phyloP scores from a whole-genome alignment of 306 rosid species.

The Mimosa pudica region DNA sequence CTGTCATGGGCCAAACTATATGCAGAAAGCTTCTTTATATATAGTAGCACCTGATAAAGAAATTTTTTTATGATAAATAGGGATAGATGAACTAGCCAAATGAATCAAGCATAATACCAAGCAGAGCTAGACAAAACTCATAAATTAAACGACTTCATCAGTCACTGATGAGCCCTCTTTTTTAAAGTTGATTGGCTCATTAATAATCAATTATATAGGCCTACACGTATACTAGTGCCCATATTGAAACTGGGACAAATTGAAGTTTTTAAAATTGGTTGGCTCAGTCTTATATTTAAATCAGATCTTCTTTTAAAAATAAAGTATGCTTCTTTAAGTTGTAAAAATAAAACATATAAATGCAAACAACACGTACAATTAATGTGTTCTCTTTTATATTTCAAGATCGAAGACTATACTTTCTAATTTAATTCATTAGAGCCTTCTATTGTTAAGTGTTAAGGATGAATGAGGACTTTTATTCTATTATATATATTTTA shows the following conservation, averaged over 20 bases:
- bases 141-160: conserved; percentile 33
- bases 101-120: conserved; percentile 25
- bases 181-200: background rate
- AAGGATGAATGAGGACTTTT: background rate
- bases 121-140: conserved; percentile 39
- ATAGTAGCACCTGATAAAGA: conserved; percentile 7
- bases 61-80: conserved; percentile 15
- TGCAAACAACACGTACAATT: background rate
- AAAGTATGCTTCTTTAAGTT: no score
- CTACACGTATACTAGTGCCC: background rate
- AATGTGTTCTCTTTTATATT: no score
- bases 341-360: no score
- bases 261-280: background rate
- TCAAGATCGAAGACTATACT: background rate
- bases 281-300: background rate
- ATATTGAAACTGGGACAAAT: background rate
- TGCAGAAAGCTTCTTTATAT: conserved; percentile 31
- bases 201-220: background rate
- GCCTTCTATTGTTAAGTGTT: background rate
- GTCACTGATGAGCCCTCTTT: conserved; percentile 27
- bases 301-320: no score
- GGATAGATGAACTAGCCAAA: background rate
- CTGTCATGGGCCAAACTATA: conserved; percentile 24
- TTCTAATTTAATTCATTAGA: background rate
- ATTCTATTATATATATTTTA: background rate